Evolutionary conservation across 2,329 filamentous ascomycete genomes (phyloP).

Genomic region (Fusarium keratoplasticum): DNA sequence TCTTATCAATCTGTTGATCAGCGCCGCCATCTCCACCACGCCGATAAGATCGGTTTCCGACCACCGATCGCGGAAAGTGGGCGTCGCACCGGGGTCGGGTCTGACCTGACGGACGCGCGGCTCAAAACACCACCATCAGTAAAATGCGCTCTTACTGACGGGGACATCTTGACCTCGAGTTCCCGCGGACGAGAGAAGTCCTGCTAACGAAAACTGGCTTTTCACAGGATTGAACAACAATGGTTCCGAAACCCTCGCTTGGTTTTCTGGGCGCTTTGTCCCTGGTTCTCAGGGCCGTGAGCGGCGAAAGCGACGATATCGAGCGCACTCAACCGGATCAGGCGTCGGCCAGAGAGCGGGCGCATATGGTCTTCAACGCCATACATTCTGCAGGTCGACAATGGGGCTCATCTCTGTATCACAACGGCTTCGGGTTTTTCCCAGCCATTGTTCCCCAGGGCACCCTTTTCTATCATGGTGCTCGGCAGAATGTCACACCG

Average conservation of each 20-base stretch:
- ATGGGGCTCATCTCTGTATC: conserved; percentile 78
- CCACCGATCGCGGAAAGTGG: conserved; percentile 20
- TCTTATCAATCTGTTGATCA: conserved; percentile 37
- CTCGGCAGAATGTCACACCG: conserved; percentile 57
- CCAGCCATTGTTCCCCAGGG: conserved; percentile 72
- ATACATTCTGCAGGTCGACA: conserved; percentile 79
- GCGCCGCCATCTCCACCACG: conserved; percentile 4
- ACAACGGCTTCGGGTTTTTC: conserved; percentile 82
- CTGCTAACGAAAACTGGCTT: not conserved
- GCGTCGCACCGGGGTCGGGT: conserved; percentile 17
- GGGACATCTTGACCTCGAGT: conserved; percentile 2
- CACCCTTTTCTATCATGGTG: conserved; percentile 77
- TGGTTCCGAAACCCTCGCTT: conserved; percentile 28
- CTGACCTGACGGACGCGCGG: conserved; percentile 35
- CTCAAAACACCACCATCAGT: conserved; percentile 8
- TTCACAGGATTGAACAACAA: not conserved
- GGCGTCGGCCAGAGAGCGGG: conserved; percentile 60
- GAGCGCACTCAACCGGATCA: conserved; percentile 50
- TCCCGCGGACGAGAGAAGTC: not conserved
- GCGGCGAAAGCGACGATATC: not conserved
- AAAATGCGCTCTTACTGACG: conserved; percentile 6
- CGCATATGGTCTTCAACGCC: conserved; percentile 77
- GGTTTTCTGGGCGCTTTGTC: conserved; percentile 21
- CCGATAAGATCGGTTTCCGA: conserved; percentile 32
- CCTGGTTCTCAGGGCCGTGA: conserved; percentile 11